Evolutionary conservation across 108 stramenopile genomes (phyloP).

Genomic region (Pseudonitzschia delicatissima): DNA sequence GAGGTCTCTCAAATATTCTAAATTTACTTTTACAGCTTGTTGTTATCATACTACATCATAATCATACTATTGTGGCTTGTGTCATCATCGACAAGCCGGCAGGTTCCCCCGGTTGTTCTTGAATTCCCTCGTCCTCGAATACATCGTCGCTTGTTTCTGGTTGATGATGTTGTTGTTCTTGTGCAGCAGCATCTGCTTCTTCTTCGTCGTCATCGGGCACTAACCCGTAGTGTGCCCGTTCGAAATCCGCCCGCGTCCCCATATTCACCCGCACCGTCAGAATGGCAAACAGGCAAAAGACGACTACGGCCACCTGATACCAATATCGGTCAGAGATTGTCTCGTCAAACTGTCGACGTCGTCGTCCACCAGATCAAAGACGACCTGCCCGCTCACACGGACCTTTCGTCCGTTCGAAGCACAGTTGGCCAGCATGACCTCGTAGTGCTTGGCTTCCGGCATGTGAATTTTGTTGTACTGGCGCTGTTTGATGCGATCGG

Average conservation of each 20-base stretch:
- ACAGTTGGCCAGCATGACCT: conserved; percentile 12
- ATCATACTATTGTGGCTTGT: too few relatives aligned
- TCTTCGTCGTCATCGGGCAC: too few relatives aligned
- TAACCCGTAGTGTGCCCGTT: background rate
- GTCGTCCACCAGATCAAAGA: conserved; percentile 2
- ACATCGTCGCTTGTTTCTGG: too few relatives aligned
- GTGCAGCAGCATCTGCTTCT: too few relatives aligned
- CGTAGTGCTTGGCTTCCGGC: background rate
- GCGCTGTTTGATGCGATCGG: background rate
- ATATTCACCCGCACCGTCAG: background rate
- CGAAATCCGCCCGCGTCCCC: conserved; percentile 9
- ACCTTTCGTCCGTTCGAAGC: background rate
- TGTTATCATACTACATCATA: too few relatives aligned
- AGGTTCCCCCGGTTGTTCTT: too few relatives aligned
- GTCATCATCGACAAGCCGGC: too few relatives aligned
- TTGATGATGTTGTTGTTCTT: too few relatives aligned
- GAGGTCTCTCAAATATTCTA: too few relatives aligned
- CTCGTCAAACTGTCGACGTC: background rate
- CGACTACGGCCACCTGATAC: background rate
- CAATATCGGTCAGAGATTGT: background rate
- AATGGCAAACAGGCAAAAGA: background rate
- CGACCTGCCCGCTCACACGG: conserved; percentile 6
- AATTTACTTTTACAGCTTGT: too few relatives aligned
- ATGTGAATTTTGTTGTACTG: background rate
- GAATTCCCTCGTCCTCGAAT: too few relatives aligned